Base-by-base conservation (phyloP, 257 asterid species). In the Prunella vulgaris region DNA sequence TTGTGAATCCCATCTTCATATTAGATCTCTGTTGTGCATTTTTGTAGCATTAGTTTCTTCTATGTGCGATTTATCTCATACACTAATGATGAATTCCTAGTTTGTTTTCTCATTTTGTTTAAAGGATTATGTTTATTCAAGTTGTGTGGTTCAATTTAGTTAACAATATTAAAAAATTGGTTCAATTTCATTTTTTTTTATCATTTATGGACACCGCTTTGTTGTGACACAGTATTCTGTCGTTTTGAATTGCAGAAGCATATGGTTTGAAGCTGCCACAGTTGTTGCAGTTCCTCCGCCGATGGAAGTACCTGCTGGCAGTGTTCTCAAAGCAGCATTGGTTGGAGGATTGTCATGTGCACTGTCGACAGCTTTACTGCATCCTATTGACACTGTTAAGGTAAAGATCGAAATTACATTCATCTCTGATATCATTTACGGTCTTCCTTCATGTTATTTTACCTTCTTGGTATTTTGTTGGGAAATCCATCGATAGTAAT, bases 201-300 rank as follows among this genome's bases (percentile, higher is more conserved):
- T 57, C 25, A 13, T 21, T 54, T 63, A 6, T 13, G 27, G 59
- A 10, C n/a, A 1, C 5, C 59, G 46, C 46, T 38, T 38, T 38
- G 37, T 38, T 38, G 46, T 10, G 46, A 38, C 27, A 60, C 57
- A 15, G 7, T 13, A 70, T 27, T 53, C 37, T 65, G 72, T 24
- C 44, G 61, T 37, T 70, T 60, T 68, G 56, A 74, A 60, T 53
- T 71, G 20, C 83, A 94, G 99, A 80, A 87, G 89, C 76, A 89
- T 94, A 74, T 94, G 99, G 99, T 94, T 94, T 79, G 99, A 94
- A 85, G 96, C 99, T 70, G 97, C 99, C 28, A 94, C 99, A 22
- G 99, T 94, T 60, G 99, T 94, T 74, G 96, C 97, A 79, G 98
- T 94, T 80, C 92, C 99, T 59, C 97, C 97, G 1, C 93, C 99